Conservation (phyloP, 2,329 filamentous ascomycete genomes). For the Aspergillus pseudoterreus region DNA sequence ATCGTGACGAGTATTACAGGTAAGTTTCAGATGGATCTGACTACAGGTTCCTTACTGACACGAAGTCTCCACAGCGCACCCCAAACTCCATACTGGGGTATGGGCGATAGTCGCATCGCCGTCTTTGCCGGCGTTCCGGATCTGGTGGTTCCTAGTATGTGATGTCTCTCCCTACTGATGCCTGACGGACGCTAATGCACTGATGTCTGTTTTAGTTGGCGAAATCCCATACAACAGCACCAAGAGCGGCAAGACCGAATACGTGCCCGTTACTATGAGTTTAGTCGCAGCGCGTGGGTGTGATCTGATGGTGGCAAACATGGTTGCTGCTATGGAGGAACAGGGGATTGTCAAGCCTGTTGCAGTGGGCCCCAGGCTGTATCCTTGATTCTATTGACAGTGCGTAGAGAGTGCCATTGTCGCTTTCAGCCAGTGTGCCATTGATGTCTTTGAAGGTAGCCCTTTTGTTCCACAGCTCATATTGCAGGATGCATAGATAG, state of each 20-base stretch:
- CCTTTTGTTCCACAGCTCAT: too few relatives aligned
- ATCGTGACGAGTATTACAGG: conserved; percentile 17
- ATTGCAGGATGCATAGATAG: too few relatives aligned
- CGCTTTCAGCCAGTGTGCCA: too few relatives aligned
- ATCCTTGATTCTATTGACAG: not conserved
- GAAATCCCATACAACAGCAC: conserved; percentile 23
- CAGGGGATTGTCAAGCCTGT: conserved; percentile 24
- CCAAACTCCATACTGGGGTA: too few relatives aligned
- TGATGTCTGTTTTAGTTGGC: conserved; percentile 9
- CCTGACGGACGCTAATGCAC: too few relatives aligned
- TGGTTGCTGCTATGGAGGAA: conserved; percentile 23
- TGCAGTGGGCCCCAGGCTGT: conserved; percentile 19
- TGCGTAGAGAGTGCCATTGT: too few relatives aligned
- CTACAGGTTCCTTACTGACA: not conserved
- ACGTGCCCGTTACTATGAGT: conserved; percentile 31
- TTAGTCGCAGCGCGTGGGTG: conserved; percentile 28
- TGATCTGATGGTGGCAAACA: conserved; percentile 28
- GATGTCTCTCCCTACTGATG: too few relatives aligned
- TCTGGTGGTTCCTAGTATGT: conserved; percentile 18
- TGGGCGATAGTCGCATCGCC: conserved; percentile 9
- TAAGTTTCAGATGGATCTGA: conserved; percentile 15
- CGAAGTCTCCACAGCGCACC: conserved; percentile 14
- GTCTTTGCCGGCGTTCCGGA: conserved; percentile 25
- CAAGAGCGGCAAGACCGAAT: conserved; percentile 25
- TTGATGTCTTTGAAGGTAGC: too few relatives aligned